Conservation (phyloP, 2,329 filamentous ascomycete genomes). For the Ascochyta viciae-villosae region DNA sequence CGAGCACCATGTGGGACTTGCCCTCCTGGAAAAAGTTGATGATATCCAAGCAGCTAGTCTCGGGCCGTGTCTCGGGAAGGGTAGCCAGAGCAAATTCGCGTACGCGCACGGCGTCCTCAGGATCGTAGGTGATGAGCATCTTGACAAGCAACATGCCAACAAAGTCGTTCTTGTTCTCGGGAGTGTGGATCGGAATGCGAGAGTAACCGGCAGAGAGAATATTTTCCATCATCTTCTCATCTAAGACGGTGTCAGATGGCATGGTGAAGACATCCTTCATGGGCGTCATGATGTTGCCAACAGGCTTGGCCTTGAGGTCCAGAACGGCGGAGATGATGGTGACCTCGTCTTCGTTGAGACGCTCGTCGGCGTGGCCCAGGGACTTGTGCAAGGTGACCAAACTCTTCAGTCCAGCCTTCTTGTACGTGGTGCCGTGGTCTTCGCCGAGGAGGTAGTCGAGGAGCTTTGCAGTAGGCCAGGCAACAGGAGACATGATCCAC, state of each 20-base stretch:
- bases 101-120: constrained; percentile 86
- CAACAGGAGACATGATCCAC: constrained; percentile 88
- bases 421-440: constrained; percentile 96
- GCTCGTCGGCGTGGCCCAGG: constrained; percentile 80
- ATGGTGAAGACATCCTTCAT: constrained; percentile 98
- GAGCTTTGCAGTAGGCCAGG: constrained; percentile 94
- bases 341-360: constrained; percentile 95
- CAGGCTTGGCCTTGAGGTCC: constrained; percentile 94
- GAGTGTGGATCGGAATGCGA: constrained; percentile 89
- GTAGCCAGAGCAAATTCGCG: constrained; percentile 92
- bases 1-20: constrained; percentile 98
- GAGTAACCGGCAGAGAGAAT: constrained; percentile 96
- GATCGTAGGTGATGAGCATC: constrained; percentile 98
- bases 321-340: constrained; percentile 98
- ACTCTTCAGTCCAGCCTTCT: constrained; percentile 96
- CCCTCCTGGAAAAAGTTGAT: constrained; percentile 99
- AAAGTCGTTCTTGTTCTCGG: constrained; percentile 84
- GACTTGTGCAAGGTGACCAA: constrained; percentile 94
- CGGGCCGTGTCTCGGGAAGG: constrained; percentile 89
- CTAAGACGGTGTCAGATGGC: constrained; percentile 91
- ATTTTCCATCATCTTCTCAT: constrained; percentile 92
- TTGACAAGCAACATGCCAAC: constrained; percentile 98
- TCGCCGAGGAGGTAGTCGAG: constrained; percentile 92
- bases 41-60: constrained; percentile 96
- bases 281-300: constrained; percentile 96